These are phyloP conservation scores for Stemphylium lycopersici DNA, from an alignment of 2,329 filamentous ascomycete genomes.

Conservation along the genomic window DNA sequence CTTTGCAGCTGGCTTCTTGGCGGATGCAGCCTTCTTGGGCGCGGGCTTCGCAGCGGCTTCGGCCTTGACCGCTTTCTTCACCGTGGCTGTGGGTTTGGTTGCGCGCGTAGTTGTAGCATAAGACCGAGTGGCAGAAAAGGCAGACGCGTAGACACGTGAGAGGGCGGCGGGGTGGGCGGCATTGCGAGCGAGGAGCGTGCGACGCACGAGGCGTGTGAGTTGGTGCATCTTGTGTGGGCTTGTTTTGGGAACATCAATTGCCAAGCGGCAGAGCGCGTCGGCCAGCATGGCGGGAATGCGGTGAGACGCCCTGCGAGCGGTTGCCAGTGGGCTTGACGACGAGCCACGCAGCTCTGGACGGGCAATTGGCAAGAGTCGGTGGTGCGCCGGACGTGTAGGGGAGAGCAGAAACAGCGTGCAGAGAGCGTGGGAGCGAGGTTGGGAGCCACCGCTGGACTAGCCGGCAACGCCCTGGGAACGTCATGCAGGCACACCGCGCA, in stretches of 20 bases:
- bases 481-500: constrained; percentile 19
- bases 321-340: constrained; percentile 14
- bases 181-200: constrained; percentile 31
- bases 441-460: constrained; percentile 9
- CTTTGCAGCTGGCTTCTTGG: constrained; percentile 30
- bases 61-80: constrained; percentile 38
- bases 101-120: constrained; percentile 44
- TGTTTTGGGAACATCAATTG: constrained; percentile 43
- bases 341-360: constrained; percentile 22
- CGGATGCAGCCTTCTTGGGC: constrained; percentile 31
- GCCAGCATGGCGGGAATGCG: constrained; percentile 40
- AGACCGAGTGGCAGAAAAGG: constrained; percentile 31
- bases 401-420: background rate
- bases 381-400: constrained; percentile 5
- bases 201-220: constrained; percentile 39
- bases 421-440: constrained; percentile 4
- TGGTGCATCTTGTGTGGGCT: constrained; percentile 45
- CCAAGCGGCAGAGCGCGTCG: constrained; percentile 45
- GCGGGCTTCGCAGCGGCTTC: constrained; percentile 30
- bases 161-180: constrained; percentile 29
- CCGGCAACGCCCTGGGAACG: constrained; percentile 5
- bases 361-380: constrained; percentile 22
- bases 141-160: constrained; percentile 32
- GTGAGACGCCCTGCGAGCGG: constrained; percentile 1
- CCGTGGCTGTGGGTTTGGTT: constrained; percentile 42